Conservation (phyloP, 495 filamentous ascomycete genomes). For the Ramalina peruviana region DNA sequence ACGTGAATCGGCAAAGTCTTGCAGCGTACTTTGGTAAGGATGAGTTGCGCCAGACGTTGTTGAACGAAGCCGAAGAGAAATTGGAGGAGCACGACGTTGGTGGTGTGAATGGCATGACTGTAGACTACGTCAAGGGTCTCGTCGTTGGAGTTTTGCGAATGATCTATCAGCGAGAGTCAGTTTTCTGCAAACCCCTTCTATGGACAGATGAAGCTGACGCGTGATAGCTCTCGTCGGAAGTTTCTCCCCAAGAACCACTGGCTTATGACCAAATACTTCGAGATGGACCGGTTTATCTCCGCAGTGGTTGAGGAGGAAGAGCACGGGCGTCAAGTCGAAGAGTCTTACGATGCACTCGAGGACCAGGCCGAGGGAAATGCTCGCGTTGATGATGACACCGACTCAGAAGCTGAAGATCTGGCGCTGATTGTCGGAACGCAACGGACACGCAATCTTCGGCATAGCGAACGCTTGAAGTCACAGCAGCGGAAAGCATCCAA, state of each 20-base stretch:
- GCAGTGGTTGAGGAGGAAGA: conserved; percentile 84
- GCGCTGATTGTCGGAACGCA: conserved; percentile 35
- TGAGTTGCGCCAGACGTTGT: conserved; percentile 3
- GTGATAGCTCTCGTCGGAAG: conserved; percentile 53
- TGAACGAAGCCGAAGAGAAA: conserved; percentile 1
- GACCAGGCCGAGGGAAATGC: conserved; percentile 36
- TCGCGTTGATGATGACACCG: conserved; percentile 30
- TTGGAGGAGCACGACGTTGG: conserved; percentile 26
- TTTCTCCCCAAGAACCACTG: conserved; percentile 77
- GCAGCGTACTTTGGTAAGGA: conserved; percentile 40
- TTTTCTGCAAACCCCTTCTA: neutral
- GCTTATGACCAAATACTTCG: conserved; percentile 85
- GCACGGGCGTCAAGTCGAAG: conserved; percentile 51
- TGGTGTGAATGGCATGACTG: conserved; percentile 54
- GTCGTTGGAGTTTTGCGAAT: conserved; percentile 73
- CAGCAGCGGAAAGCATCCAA: conserved; percentile 50
- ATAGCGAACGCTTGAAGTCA: conserved; percentile 38
- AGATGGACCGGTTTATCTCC: conserved; percentile 81
- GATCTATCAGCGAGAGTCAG: conserved; percentile 82
- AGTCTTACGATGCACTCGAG: conserved; percentile 24
- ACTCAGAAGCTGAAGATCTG: conserved; percentile 24
- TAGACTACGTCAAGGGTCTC: conserved; percentile 65
- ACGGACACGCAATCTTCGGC: conserved; percentile 36
- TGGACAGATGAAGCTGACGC: conserved; percentile 5
- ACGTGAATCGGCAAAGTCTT: conserved; percentile 34